Evolutionary conservation across 495 filamentous ascomycete genomes (phyloP), one percentile per base, ranked within the genome.

Genomic region (Annulohypoxylon maeteangense): DNA sequence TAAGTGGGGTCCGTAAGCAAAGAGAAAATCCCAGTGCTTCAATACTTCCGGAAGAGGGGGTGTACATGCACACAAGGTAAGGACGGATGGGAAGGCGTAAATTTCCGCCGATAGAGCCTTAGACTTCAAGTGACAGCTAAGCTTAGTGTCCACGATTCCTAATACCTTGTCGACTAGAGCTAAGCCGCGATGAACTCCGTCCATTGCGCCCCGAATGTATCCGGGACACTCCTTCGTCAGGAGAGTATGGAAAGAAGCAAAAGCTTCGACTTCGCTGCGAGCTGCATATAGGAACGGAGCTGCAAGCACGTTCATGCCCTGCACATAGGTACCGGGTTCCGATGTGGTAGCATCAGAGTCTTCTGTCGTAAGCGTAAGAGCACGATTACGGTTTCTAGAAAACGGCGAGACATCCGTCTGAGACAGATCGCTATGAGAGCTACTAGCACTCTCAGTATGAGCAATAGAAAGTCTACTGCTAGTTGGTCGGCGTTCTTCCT

Each of bases 271-370:
- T 79, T 99, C 95, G 74, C 92, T 97, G 66, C 92, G 90, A 16
- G 95, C 94, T 2, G 94, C 93, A 79, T 99, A 99, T 44, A 98
- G 86, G 74, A 99, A 98, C 0, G 95, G 96, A 7, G 95, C 95
- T 36, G 93, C 94, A n/a, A 99, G 87, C n/a, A 98, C 95, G 76
- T 98, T 99, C 95, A 99, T 98, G 63, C 95, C 95, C 77, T 99
- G 95, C 4, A 98, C 96, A 77, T 99, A 99, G 58, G 92, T 93
- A 11, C 92, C 91, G 12, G 90, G 86, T 65, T 91, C 90, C 14
- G 81, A 82, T 1, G 84, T 81, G 62, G 81, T 80, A 6, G 75
- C 55, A 55, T 89, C 86, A 22, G 86, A 89, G 47, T 84, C 87
- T 69, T 91, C 88, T 4, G 85, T 89, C 1, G 84, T 87, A 62